Base-by-base conservation (phyloP, 139 green algal species). In the Nannochloris sp. region DNA sequence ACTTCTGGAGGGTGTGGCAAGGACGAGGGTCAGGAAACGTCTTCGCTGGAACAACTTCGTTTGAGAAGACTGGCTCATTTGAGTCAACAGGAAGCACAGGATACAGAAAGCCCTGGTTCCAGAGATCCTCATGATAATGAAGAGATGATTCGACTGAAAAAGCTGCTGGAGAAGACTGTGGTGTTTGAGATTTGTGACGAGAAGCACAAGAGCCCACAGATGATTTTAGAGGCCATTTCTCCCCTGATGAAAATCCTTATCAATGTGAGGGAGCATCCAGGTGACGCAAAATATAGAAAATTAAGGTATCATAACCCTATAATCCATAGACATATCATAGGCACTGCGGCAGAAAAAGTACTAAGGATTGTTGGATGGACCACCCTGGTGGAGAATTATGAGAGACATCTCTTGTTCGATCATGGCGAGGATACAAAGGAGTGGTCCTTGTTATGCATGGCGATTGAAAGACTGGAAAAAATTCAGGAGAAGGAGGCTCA, bases 321-420 rank as follows among this genome's bases (percentile, higher is more conserved):
- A 23, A 11, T 53, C 6, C 46, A 53, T 6, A 53, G 20, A 11
- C 6, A 26, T 6, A 25, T 23, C 17, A 28, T 23, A 23, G 17
- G n/a, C 0, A 12, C 46, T 53, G 46, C 17, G 46, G 16, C 17
- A 28, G n/a, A 20, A 53, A 53, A 53, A 11, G 17, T 53, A 9
- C 17, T 53, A 11, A 23, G n/a, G n/a, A 28, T 53, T 28, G 16
- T 20, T 53, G 46, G 46, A 14, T 53, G 46, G 46, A 26, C 17
- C 16, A 53, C n/a, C 14, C 8, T 53, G 10, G 77, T 87, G 25
- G 56, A 77, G 0, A 75, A 87, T 10, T 36, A 80, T 46, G 53
- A 82, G 56, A 79, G 75, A 62, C 82, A 65, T 6, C 84, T 69
- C 51, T 51, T 81, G 20, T 87, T 84, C 67, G 71, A 86, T 13